Base-by-base conservation (phyloP, 768 basidiomycete species). In the Gymnopilus junonius region DNA sequence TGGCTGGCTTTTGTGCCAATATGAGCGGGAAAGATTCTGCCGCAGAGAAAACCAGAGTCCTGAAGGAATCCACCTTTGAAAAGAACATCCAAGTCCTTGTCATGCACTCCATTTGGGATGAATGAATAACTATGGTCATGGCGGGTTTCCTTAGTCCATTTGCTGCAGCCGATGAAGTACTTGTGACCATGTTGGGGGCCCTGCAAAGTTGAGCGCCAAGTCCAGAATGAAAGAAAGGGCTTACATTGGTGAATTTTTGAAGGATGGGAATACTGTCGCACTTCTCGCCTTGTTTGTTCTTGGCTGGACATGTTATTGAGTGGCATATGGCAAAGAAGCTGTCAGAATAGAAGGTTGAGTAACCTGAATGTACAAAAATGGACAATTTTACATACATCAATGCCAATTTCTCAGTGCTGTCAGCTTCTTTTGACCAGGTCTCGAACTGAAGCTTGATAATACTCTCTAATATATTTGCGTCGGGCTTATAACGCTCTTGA, bases 281-380 rank as follows among this genome's bases (percentile, higher is more conserved):
- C 12, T 12, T 1, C 14, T 58, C 8, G 5, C 57, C 57, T 12
- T 46, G 57, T 4, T n/a, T 31, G 27, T 58, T 32, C 29, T 31
- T 45, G 40, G 57, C 57, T 1, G 40, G 40, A 27, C 57, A 58
- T 23, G 57, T 15, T 31, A 14, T 31, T 10, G 40, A 58, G 32
- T 58, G 57, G 57, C 40, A 58, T 45, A 58, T 32, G 25, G 40
- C 57, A 29, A 58, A 58, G 20, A 58, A 58, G 25, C 57, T 58
- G 45, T 23, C 10, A 48, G n/a, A 58, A 14, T n/a, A 8, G 20
- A 27, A 4, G 57, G 15, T 23, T 6, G 35, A 10, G 1, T 12
- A 31, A 42, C 12, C 17, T 10, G 12, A 31, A 45, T 2, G 8
- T 17, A 42, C 21, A 31, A 8, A 43, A 45, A 8, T 2, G 40